Evolutionary conservation across 768 basidiomycete genomes (phyloP).

Genomic region (Asterophora lycoperdoides): DNA sequence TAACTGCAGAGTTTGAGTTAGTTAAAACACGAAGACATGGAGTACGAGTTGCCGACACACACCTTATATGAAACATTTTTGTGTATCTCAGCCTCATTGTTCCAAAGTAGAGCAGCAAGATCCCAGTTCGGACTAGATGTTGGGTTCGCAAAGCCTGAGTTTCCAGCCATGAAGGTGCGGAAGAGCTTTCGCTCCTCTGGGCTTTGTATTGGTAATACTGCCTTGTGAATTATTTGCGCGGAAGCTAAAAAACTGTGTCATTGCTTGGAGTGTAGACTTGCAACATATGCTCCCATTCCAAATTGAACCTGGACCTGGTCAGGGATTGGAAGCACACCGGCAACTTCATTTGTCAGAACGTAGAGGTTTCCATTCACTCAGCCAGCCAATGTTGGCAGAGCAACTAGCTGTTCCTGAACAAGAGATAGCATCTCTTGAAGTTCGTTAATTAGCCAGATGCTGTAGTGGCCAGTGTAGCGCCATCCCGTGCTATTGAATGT

Average conservation of each 20-base stretch:
- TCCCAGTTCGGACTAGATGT: background rate
- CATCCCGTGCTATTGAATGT: conserved; percentile 19
- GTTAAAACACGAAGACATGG: background rate
- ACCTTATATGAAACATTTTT: conserved; percentile 3
- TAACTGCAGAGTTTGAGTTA: background rate
- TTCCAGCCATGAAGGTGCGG: background rate
- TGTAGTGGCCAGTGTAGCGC: conserved; percentile 16
- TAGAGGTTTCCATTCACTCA: conserved; percentile 11
- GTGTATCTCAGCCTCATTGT: background rate
- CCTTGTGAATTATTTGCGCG: background rate
- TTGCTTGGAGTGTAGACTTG: background rate
- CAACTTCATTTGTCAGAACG: background rate
- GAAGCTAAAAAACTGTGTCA: background rate
- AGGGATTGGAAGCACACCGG: conserved; percentile 8
- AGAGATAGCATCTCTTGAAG: conserved; percentile 1
- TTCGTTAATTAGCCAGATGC: conserved; percentile 18
- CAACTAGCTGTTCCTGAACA: background rate
- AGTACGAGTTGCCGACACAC: background rate
- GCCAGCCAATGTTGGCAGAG: background rate
- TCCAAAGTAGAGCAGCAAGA: background rate
- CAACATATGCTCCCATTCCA: background rate
- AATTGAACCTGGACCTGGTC: background rate
- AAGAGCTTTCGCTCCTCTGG: background rate
- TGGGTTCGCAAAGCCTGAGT: background rate
- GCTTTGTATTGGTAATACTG: background rate